A percentile compares a stretch with the other conserved stretches of the same genome.
These are phyloP conservation scores for Metschnikowia sp. DNA, from an alignment of 805 yeast genomes.

Conservation along the genomic window DNA sequence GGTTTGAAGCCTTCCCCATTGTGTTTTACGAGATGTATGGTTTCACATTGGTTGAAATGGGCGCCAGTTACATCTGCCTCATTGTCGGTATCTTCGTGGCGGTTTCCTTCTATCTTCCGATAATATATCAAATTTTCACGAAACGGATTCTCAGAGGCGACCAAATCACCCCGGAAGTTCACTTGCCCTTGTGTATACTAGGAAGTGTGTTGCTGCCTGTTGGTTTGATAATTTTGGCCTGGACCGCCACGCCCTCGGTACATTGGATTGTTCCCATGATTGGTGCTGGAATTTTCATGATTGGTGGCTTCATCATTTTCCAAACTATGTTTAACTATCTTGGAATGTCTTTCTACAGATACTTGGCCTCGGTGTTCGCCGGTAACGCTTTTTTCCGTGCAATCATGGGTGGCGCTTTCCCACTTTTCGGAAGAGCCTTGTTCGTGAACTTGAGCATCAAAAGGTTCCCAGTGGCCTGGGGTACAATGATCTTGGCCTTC, in stretches of 20 bases:
- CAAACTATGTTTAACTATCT: conserved; percentile 15
- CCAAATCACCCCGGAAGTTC: conserved; percentile 9
- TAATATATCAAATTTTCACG: conserved; percentile 7
- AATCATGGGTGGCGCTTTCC: conserved; percentile 16
- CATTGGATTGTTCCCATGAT: conserved; percentile 15
- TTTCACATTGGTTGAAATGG: conserved; percentile 12
- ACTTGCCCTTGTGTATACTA: conserved; percentile 8
- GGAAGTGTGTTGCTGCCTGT: conserved; percentile 13
- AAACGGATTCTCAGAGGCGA: conserved; percentile 4
- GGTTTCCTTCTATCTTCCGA: conserved; percentile 6
- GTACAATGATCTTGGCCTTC: conserved; percentile 11
- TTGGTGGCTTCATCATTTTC: conserved; percentile 11
- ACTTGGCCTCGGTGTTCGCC: conserved; percentile 14
- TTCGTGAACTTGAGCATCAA: conserved; percentile 6
- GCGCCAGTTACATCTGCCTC: conserved; percentile 9
- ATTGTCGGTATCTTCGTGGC: conserved; percentile 11
- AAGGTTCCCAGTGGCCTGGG: conserved; percentile 14
- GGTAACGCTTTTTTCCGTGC: conserved; percentile 14
- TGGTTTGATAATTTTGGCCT: conserved; percentile 12
- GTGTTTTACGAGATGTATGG: conserved; percentile 10
- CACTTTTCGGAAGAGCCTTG: conserved; percentile 14
- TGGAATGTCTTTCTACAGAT: conserved; percentile 12
- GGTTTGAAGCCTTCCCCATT: conserved; percentile 18
- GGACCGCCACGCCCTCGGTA: conserved; percentile 11
- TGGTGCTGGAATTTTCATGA: conserved; percentile 10